These are phyloP conservation scores for Aureobasidium sp. DNA, from an alignment of 2,329 filamentous ascomycete genomes.

Conservation along the genomic window DNA sequence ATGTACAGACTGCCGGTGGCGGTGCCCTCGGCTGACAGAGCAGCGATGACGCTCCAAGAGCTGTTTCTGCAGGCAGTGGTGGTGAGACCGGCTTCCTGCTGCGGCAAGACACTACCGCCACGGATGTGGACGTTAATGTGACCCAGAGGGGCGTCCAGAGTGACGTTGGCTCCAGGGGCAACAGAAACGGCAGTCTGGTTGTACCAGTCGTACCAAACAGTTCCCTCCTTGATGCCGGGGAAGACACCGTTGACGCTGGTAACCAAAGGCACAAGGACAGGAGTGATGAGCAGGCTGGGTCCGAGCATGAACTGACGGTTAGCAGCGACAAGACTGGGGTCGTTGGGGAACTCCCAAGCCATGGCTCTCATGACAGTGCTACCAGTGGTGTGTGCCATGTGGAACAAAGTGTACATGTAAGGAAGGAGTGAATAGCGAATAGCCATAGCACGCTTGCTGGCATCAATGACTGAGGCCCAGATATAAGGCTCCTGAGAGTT, in stretches of 20 bases:
- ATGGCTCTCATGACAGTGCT: conserved; percentile 66
- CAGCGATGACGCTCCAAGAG: conserved; percentile 60
- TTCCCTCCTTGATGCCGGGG: conserved; percentile 54
- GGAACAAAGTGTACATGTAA: conserved; percentile 70
- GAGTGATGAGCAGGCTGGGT: conserved; percentile 57
- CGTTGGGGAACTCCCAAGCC: conserved; percentile 66
- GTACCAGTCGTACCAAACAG: conserved; percentile 76
- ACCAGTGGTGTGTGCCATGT: conserved; percentile 57
- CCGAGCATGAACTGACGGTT: conserved; percentile 70
- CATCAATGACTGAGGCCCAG: conserved; percentile 60
- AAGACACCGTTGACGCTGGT: conserved; percentile 61
- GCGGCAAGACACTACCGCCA: conserved; percentile 60
- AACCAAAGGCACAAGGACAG: conserved; percentile 58
- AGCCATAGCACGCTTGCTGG: conserved; percentile 58
- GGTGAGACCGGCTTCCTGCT: conserved; percentile 62
- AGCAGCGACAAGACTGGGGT: conserved; percentile 58
- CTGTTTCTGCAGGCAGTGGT: conserved; percentile 56
- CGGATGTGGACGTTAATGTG: conserved; percentile 68
- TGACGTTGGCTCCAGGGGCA: conserved; percentile 49
- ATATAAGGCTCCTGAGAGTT: conserved; percentile 63
- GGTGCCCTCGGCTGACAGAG: conserved; percentile 48
- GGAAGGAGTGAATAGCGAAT: conserved; percentile 66
- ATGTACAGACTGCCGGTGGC: conserved; percentile 61
- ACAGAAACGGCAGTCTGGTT: conserved; percentile 52
- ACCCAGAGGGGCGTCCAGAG: conserved; percentile 54